Base-by-base conservation (phyloP, 441 rosid species). In the Jatropha multifida region DNA sequence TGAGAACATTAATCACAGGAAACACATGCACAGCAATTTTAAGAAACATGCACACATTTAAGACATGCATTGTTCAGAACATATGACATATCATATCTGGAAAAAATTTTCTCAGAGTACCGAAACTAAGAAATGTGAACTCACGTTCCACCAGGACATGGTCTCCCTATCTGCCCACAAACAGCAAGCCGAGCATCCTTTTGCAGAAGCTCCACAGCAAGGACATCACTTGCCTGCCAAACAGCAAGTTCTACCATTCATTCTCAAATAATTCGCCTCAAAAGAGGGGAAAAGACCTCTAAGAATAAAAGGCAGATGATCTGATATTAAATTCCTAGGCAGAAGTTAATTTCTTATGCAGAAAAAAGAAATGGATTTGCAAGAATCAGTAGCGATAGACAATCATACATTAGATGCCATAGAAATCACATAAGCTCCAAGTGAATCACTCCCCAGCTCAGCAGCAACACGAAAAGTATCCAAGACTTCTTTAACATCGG, bases 341-440 rank as follows among this genome's bases (percentile, higher is more conserved):
- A 60, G 40, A 69, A 77, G 76, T 18, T 51, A 49, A 1, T 27
- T 5, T 27, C 51, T 23, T 54, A 12, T 27, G 18, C 44, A 44
- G 6, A 37, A 15, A 65, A 18, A 44, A 23, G n/a, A 44, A 23
- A 23, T 27, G 32, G 61, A 68, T 68, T 46, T 41, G 26, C 20
- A 55, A 54, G 68, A 70, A 62, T n/a, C 18, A 44, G 69, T 41
- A 78, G 63, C 48, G 69, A 60, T 79, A 75, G 76, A 41, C 68
- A 68, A 42, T 71, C 84, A 75, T 90, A 94, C 99, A 83, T 93
- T 90, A 77, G 97, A 94, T 77, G 98, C 98, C 98, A 94, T 93
- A 46, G 98, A 94, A 77, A 91, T 94, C 80, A 94, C 94, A 82
- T 94, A 94, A 77, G 98, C 98, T 77, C 98, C 98, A 74, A 94